phyloP scores from a whole-genome alignment of 2,329 filamentous ascomycete species.

The Trichoderma pleuroti region DNA sequence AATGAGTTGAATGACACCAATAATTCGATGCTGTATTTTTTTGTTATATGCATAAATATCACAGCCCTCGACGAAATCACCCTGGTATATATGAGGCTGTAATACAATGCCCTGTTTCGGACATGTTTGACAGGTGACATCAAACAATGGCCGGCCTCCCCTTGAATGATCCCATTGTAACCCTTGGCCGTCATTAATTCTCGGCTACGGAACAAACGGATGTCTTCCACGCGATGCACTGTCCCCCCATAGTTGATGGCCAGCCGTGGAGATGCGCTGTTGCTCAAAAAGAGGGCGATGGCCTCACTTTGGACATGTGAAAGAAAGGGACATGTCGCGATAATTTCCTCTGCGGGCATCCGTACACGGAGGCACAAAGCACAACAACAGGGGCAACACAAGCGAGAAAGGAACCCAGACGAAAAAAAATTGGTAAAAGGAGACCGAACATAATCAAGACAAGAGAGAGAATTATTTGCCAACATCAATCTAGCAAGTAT shows the following conservation, averaged over 20 bases:
- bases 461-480: not conserved
- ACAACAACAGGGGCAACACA: not conserved
- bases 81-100: not conserved
- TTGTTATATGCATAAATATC: not conserved
- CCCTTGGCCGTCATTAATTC: not conserved
- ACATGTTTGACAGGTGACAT: conserved; percentile 19
- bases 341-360: not conserved
- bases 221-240: not conserved
- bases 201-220: conserved; percentile 14
- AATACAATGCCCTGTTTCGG: conserved; percentile 7
- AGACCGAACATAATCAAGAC: not conserved
- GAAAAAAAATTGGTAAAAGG: not conserved
- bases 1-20: not conserved
- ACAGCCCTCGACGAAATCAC: not conserved
- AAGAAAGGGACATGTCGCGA: not conserved
- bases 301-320: not conserved
- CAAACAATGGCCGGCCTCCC: conserved; percentile 11
- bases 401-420: not conserved
- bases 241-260: not conserved
- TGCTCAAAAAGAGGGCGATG: not conserved
- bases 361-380: not conserved
- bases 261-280: not conserved
- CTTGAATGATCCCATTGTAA: not conserved
- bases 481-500: conserved; percentile 27
- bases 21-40: not conserved